Percentiles rank a stretch among this genome's conserved stretches.
These are phyloP conservation scores for Rhodofomes roseus DNA, from an alignment of 1,284 basidiomycete genomes.

Conservation along the genomic window DNA sequence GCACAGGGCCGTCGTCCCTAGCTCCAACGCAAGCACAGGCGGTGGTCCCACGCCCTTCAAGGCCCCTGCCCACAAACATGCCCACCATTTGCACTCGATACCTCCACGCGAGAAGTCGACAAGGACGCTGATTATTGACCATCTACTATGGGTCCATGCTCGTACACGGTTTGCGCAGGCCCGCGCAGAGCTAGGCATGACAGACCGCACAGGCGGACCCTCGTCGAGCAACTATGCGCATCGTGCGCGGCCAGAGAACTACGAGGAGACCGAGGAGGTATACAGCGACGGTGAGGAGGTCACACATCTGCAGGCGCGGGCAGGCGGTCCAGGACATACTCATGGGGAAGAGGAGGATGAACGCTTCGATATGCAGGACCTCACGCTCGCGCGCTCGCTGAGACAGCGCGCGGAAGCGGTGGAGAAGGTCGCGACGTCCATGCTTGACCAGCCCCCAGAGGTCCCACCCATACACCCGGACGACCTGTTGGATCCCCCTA, in stretches of 20 bases:
- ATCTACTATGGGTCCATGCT: conserved; percentile 78
- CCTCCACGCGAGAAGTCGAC: conserved; percentile 78
- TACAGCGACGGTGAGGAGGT: conserved; percentile 63
- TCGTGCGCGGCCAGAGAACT: conserved; percentile 66
- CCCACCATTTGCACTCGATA: conserved; percentile 72
- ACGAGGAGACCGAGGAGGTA: conserved; percentile 65
- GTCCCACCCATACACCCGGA: conserved; percentile 28
- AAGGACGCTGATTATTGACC: conserved; percentile 76
- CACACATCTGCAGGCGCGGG: conserved; percentile 46
- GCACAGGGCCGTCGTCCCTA: conserved; percentile 17
- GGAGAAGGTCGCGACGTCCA: conserved; percentile 73
- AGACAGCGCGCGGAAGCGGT: conserved; percentile 70
- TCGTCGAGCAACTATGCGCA: conserved; percentile 52
- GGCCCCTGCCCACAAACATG: conserved; percentile 66
- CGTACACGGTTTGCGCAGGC: conserved; percentile 79
- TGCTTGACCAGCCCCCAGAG: conserved; percentile 71
- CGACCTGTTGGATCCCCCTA: conserved; percentile 39
- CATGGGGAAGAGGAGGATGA: conserved; percentile 59
- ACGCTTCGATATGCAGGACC: conserved; percentile 51
- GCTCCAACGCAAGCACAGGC: conserved; percentile 2
- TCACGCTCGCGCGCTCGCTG: conserved; percentile 55
- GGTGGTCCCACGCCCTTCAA: conserved; percentile 35
- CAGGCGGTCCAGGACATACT: conserved; percentile 46
- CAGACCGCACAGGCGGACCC: conserved; percentile 68
- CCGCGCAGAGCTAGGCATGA: conserved; percentile 76